Conservation (phyloP, 306 rosid genomes). For the Amphicarpaea edgeworthii region DNA sequence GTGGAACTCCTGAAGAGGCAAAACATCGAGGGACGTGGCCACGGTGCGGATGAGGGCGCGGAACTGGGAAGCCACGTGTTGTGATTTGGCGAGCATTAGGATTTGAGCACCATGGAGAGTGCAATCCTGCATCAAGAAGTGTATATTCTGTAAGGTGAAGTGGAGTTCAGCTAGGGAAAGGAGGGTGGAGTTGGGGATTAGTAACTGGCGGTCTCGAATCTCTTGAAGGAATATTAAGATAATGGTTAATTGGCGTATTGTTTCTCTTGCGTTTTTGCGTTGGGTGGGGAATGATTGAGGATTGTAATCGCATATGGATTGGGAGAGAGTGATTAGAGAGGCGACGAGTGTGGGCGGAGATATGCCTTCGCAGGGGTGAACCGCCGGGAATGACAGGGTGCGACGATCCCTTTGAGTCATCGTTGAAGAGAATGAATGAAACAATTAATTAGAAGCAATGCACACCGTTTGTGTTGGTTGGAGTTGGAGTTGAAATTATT, state of each 20-base stretch:
- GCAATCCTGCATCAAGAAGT: constrained; percentile 72
- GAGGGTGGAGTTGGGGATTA: constrained; percentile 43
- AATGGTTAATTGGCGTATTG: constrained; percentile 61
- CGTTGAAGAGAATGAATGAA: neutral
- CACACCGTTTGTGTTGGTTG: neutral
- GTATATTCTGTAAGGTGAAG: constrained; percentile 64
- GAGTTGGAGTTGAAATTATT: constrained; percentile 4
- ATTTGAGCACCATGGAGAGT: constrained; percentile 54
- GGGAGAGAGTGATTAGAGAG: constrained; percentile 61
- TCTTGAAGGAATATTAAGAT: constrained; percentile 73
- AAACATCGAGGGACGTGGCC: constrained; percentile 72
- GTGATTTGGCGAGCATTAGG: constrained; percentile 63
- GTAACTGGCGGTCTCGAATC: constrained; percentile 9
- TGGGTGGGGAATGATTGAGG: constrained; percentile 58
- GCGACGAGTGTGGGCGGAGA: constrained; percentile 61
- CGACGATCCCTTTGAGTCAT: constrained; percentile 68
- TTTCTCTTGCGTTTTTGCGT: constrained; percentile 66
- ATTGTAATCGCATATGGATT: constrained; percentile 54
- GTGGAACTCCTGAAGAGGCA: constrained; percentile 54
- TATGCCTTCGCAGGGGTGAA: constrained; percentile 68
- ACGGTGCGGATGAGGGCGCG: constrained; percentile 49
- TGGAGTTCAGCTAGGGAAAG: constrained; percentile 79
- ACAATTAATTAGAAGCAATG: neutral
- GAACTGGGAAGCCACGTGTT: constrained; percentile 59
- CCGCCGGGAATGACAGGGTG: constrained; percentile 75